Conservation (phyloP, 495 filamentous ascomycete genomes). For the Penicillium manginii region DNA sequence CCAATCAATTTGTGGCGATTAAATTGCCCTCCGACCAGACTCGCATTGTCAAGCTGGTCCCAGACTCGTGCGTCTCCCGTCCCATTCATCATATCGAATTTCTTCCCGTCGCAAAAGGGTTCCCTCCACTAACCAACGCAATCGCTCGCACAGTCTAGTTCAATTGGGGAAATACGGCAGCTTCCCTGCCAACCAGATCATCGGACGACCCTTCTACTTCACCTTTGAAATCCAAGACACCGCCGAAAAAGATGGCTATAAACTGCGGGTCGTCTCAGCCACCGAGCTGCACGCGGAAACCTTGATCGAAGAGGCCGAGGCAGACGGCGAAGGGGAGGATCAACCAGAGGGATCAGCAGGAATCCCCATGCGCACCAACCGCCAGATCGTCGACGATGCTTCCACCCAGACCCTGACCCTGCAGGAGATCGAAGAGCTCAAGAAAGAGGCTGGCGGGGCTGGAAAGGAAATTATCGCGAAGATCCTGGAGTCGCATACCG, state of each 20-base stretch:
- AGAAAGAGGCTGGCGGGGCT: conserved; percentile 72
- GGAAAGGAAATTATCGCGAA: conserved; percentile 89
- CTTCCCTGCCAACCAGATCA: conserved; percentile 82
- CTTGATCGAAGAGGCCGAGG: conserved; percentile 60
- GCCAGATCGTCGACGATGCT: conserved; percentile 76
- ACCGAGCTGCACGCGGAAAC: conserved; percentile 80
- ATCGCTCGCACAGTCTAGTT: conserved; percentile 61
- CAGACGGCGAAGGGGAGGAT: conserved; percentile 52
- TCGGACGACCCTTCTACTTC: conserved; percentile 86
- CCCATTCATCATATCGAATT: background rate
- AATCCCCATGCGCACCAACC: conserved; percentile 76
- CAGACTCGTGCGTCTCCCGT: conserved; percentile 74
- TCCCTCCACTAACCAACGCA: conserved; percentile 17
- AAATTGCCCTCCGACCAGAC: conserved; percentile 68
- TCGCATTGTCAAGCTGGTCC: conserved; percentile 66
- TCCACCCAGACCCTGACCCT: conserved; percentile 80
- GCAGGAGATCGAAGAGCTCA: conserved; percentile 90
- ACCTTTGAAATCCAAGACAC: conserved; percentile 87
- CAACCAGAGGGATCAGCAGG: conserved; percentile 57
- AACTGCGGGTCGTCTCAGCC: conserved; percentile 78
- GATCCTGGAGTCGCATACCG: conserved; percentile 80
- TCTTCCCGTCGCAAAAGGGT: conserved; percentile 1
- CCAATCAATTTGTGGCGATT: conserved; percentile 65
- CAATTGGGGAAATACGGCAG: conserved; percentile 87
- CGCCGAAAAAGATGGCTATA: conserved; percentile 56